Percentiles rank a stretch among this genome's conserved stretches.
phyloP scores from a whole-genome alignment of 129 eudicot genomes.

The Tagetes erecta region DNA sequence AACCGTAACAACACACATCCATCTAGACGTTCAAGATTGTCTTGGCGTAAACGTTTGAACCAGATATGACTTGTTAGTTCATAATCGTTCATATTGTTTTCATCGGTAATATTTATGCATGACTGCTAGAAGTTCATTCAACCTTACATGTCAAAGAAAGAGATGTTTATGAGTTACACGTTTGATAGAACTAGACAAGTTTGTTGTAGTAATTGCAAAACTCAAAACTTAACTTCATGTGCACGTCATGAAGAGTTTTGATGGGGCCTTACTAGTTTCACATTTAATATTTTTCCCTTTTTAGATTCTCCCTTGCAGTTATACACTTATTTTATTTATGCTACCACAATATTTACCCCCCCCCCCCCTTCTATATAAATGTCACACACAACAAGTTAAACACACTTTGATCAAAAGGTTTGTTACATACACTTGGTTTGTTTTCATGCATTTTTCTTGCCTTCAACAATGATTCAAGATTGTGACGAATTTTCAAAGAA shows the following conservation, averaged over 20 bases:
- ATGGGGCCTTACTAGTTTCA: conserved; percentile 49
- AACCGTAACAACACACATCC: too few species aligned
- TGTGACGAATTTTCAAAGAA: conserved; percentile 48
- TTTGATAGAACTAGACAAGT: conserved; percentile 24
- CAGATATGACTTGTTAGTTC: conserved; percentile 2
- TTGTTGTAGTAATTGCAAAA: conserved; percentile 48
- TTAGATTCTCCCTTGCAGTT: conserved; percentile 58
- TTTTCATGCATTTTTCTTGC: conserved; percentile 50
- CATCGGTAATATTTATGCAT: conserved; percentile 3
- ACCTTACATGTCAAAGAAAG: conserved; percentile 30
- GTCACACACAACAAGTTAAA: conserved; percentile 23
- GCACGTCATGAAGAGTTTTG: conserved; percentile 58
- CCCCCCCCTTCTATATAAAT: conserved; percentile 49
- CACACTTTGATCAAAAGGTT: conserved; percentile 18
- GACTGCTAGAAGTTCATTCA: conserved; percentile 5
- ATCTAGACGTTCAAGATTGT: background rate
- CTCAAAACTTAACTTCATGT: conserved; percentile 56
- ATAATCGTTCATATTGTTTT: conserved; percentile 21
- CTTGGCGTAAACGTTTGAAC: background rate
- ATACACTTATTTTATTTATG: conserved; percentile 29
- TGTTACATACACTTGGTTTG: conserved; percentile 43
- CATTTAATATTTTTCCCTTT: conserved; percentile 56
- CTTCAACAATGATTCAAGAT: conserved; percentile 42
- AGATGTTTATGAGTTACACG: conserved; percentile 35
- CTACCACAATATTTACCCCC: conserved; percentile 28